These are phyloP conservation scores for Diaporthe citriasiana DNA, from an alignment of 2,329 filamentous ascomycete species.

Conservation along the genomic window DNA sequence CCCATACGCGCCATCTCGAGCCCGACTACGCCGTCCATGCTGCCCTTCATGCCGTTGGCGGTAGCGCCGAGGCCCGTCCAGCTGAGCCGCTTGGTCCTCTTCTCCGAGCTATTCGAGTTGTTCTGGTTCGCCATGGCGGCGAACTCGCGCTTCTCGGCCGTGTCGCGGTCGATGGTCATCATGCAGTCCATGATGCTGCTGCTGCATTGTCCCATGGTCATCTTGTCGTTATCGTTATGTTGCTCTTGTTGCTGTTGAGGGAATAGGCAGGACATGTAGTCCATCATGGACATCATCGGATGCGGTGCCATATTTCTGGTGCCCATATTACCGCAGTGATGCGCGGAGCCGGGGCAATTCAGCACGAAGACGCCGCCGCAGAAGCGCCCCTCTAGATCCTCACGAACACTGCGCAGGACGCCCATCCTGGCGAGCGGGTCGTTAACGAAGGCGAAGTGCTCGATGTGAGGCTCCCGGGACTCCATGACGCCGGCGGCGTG, in stretches of 20 bases:
- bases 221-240: conserved; percentile 37
- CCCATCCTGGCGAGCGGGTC: conserved; percentile 58
- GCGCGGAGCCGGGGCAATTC: conserved; percentile 40
- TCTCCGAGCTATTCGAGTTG: conserved; percentile 38
- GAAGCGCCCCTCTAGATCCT: conserved; percentile 54
- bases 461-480: conserved; percentile 50
- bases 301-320: background rate
- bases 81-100: conserved; percentile 53
- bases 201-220: background rate
- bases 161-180: conserved; percentile 56
- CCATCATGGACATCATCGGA: conserved; percentile 48
- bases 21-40: conserved; percentile 52
- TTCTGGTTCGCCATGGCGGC: conserved; percentile 55
- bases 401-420: conserved; percentile 53
- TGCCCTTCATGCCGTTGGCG: conserved; percentile 48
- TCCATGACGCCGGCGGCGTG: conserved; percentile 43
- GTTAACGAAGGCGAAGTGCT: conserved; percentile 53
- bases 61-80: conserved; percentile 58
- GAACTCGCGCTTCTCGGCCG: conserved; percentile 59
- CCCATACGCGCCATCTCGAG: conserved; percentile 53
- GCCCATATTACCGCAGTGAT: background rate
- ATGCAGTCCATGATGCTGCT: conserved; percentile 51
- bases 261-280: conserved; percentile 56
- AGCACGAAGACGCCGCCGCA: conserved; percentile 58
- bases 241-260: conserved; percentile 47